These are phyloP conservation scores for Botrytis fabae DNA, from an alignment of 2,329 filamentous ascomycete genomes.

Conservation along the genomic window DNA sequence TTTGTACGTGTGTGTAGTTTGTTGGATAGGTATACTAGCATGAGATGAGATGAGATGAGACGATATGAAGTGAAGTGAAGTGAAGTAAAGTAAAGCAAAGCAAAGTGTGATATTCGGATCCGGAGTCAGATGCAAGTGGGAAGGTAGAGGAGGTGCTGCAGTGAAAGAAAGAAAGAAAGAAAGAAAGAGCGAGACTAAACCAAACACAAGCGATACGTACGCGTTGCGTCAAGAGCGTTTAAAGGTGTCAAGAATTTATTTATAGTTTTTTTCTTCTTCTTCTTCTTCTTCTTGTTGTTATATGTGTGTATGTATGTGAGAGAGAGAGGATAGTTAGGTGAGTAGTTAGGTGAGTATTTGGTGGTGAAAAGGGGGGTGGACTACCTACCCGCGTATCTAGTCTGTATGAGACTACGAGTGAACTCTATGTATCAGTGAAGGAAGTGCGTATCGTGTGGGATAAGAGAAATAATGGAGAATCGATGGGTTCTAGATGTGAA, in stretches of 20 bases:
- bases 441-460: neutral
- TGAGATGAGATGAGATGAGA: too few relatives aligned
- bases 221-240: neutral
- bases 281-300: neutral
- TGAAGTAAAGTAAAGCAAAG: too few relatives aligned
- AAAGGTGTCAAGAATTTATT: neutral
- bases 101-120: neutral
- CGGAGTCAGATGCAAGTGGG: neutral
- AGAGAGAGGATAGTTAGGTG: neutral
- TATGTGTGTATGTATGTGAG: neutral
- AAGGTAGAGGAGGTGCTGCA: neutral
- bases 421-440: neutral
- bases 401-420: neutral
- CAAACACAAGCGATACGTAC: neutral
- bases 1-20: neutral
- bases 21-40: neutral
- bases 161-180: neutral
- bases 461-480: neutral
- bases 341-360: too few relatives aligned
- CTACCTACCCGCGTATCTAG: too few relatives aligned
- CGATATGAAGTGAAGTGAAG: neutral
- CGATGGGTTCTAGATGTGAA: neutral
- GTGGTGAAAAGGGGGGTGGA: too few relatives aligned
- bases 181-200: neutral
- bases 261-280: neutral